Base-by-base conservation (phyloP, 768 basidiomycete genomes). In the Tephrocybe sp. region DNA sequence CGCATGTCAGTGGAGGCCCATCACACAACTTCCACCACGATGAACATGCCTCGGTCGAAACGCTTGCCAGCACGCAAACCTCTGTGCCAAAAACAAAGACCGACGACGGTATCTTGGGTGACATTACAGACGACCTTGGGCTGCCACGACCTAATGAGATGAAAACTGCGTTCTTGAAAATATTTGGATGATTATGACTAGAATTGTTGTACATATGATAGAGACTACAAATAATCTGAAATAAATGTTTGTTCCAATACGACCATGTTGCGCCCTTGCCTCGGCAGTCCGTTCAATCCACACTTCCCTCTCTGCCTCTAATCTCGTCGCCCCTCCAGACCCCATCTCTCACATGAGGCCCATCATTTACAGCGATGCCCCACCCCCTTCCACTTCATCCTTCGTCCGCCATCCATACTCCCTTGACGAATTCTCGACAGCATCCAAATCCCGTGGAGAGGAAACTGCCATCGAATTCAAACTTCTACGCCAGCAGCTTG, bases 291-390 rank as follows among this genome's bases (percentile, higher is more conserved):
- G 62, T 31, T 48, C 52, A 11, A 31, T 74, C 26, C 66, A 69
- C 51, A 46, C 60, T 17, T 69, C 71, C 17, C 16, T 62, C 23
- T 47, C 36, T 39, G 48, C 59, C 23, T 50, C 64, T 61, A 54
- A 71, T 60, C 68, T 73, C 35, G 69, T 92, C 33, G 90, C 85
- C 2, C 87, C 88, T 17, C 85, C 87, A 26, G 80, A 93, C 62
- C 85, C 88, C 8, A 62, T 89, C 44, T 91, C 90, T 9, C 81
- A 93, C 71, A 72, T 93, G 53, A 83, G 91, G 2, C 88, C 90
- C 3, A 75, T 89, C 49, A 72, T 92, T 38, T 92, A 92, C 69
- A 83, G 85, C 59, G 79, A 84, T 60, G 70, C 71, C 9, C 72
- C 73, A 9, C 61, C 70, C 14, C 66, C 71, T 3, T 58, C 65